These are phyloP conservation scores for Colletotrichum sansevieriae DNA, from an alignment of 2,329 filamentous ascomycete genomes.

Conservation along the genomic window DNA sequence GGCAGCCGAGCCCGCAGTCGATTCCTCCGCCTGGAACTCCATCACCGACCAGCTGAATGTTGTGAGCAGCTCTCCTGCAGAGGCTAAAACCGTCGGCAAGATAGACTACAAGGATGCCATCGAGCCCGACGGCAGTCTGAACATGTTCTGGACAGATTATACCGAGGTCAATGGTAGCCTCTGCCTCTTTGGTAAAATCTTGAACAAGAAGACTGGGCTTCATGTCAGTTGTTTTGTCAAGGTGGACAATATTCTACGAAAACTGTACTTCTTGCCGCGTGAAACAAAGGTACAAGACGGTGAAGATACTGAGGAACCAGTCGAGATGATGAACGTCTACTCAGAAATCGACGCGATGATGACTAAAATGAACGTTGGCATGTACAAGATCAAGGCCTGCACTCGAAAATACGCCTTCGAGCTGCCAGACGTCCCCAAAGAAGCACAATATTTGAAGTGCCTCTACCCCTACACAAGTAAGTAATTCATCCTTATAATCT, in stretches of 20 bases:
- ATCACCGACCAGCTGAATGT: conserved; percentile 90
- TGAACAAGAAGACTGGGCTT: conserved; percentile 83
- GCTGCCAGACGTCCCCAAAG: conserved; percentile 85
- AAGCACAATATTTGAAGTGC: conserved; percentile 94
- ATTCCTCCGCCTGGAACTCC: conserved; percentile 89
- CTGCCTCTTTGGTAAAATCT: conserved; percentile 95
- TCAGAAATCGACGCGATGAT: conserved; percentile 89
- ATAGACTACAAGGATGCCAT: conserved; percentile 85
- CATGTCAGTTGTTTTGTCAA: conserved; percentile 97
- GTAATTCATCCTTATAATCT: conserved; percentile 44
- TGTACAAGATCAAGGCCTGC: conserved; percentile 94
- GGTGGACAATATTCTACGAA: conserved; percentile 92
- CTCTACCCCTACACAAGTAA: conserved; percentile 90
- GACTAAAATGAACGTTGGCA: conserved; percentile 85
- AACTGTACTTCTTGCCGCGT: conserved; percentile 92
- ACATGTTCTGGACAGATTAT: conserved; percentile 98
- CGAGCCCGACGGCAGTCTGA: conserved; percentile 92
- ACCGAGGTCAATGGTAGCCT: conserved; percentile 91
- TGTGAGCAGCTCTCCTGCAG: conserved; percentile 77
- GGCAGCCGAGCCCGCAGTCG: conserved; percentile 70
- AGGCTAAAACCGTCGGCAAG: conserved; percentile 79
- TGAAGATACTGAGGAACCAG: conserved; percentile 78
- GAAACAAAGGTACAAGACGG: conserved; percentile 69
- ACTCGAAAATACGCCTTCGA: conserved; percentile 97
- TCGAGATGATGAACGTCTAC: conserved; percentile 91